These are phyloP conservation scores for Hanseniaspora valbyensis DNA, from an alignment of 805 yeast genomes.

Conservation along the genomic window DNA sequence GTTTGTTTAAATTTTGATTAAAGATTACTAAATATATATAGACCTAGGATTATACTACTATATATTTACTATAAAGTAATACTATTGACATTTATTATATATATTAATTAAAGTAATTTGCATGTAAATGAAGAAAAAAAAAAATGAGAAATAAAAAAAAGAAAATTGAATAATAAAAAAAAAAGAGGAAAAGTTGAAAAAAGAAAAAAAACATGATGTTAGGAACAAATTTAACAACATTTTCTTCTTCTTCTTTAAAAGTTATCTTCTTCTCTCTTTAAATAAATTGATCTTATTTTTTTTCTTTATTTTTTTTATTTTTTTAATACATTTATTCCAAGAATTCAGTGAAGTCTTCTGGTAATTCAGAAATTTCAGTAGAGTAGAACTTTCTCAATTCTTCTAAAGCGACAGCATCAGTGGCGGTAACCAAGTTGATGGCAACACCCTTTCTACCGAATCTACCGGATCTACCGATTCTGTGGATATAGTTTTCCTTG, in stretches of 20 bases:
- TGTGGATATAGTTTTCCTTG: conserved; percentile 90
- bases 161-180: too few species aligned
- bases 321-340: conserved; percentile 17
- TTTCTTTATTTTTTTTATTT: too few species aligned
- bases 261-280: conserved; percentile 16
- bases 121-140: background rate
- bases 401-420: conserved; percentile 62
- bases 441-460: conserved; percentile 99
- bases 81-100: background rate
- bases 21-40: background rate
- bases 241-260: too few species aligned
- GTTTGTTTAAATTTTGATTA: background rate
- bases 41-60: background rate
- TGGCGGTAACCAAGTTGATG: conserved; percentile 77
- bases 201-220: background rate
- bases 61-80: background rate
- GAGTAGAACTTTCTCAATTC: conserved; percentile 67
- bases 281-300: conserved; percentile 14
- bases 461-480: conserved; percentile 97
- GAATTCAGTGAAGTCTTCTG: conserved; percentile 55
- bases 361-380: conserved; percentile 67
- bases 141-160: background rate
- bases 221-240: conserved; percentile 15
- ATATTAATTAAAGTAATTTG: conserved; percentile 14
- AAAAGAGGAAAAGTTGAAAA: background rate